phyloP scores from a whole-genome alignment of 805 yeast genomes.

The Dipodascus geniculatus region DNA sequence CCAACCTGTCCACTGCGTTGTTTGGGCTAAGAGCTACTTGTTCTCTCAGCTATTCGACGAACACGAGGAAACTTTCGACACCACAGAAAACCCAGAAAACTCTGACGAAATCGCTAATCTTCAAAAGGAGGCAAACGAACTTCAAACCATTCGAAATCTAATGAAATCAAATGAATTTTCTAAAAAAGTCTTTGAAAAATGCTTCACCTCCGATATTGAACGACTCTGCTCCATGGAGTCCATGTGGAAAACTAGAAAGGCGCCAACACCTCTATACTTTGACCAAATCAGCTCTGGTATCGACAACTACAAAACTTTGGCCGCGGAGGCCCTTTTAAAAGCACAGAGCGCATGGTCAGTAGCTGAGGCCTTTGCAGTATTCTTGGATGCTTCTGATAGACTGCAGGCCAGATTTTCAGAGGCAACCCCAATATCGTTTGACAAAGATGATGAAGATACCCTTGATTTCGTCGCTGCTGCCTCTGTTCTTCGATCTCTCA shows the following conservation, averaged over 20 bases:
- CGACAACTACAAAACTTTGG: constrained; percentile 12
- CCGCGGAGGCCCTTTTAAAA: constrained; percentile 23
- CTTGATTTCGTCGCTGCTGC: constrained; percentile 79
- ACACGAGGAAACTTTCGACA: constrained; percentile 44
- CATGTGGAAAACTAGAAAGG: constrained; percentile 61
- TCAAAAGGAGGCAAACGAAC: constrained; percentile 26
- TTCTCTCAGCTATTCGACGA: constrained; percentile 62
- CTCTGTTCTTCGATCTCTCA: constrained; percentile 60
- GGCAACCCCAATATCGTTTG: constrained; percentile 42
- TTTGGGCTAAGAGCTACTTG: constrained; percentile 92
- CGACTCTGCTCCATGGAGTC: constrained; percentile 59
- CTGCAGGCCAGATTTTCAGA: constrained; percentile 38
- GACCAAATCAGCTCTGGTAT: constrained; percentile 8
- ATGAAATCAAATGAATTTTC: constrained; percentile 27
- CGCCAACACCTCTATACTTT: constrained; percentile 53
- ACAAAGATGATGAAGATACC: constrained; percentile 91
- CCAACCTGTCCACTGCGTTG: constrained; percentile 89
- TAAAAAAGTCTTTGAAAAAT: constrained; percentile 25
- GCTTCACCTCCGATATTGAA: constrained; percentile 68
- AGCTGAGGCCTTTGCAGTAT: constrained; percentile 50
- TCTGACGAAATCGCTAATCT: constrained; percentile 26
- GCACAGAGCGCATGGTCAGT: constrained; percentile 45
- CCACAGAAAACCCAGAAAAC: constrained; percentile 51
- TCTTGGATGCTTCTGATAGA: constrained; percentile 35
- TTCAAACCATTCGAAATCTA: constrained; percentile 20